Conservation (phyloP, 2,329 filamentous ascomycete genomes). For the Sarocladiaceae sp. region DNA sequence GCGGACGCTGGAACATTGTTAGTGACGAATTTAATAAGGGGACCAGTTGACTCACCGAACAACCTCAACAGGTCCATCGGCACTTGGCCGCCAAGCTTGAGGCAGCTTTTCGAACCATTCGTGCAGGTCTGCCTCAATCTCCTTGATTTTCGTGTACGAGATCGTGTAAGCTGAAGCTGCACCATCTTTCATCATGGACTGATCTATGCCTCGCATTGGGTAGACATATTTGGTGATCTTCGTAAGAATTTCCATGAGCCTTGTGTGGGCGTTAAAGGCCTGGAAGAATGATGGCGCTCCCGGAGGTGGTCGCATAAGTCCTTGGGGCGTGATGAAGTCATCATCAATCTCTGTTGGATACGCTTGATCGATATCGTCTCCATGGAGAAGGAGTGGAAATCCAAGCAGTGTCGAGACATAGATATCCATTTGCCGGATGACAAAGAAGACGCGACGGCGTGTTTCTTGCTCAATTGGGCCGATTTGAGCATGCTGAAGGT, state of each 20-base stretch:
- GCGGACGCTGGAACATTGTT: constrained; percentile 45
- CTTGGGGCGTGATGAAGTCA: constrained; percentile 58
- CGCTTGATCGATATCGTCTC: constrained; percentile 64
- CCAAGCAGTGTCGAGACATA: constrained; percentile 65
- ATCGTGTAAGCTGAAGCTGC: constrained; percentile 53
- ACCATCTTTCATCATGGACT: constrained; percentile 37
- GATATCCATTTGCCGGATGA: constrained; percentile 66
- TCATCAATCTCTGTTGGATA: constrained; percentile 63
- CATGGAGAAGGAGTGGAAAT: constrained; percentile 58
- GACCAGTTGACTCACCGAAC: constrained; percentile 56
- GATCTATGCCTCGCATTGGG: constrained; percentile 53
- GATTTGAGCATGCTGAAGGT: constrained; percentile 60
- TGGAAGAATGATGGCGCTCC: constrained; percentile 57
- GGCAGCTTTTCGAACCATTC: constrained; percentile 66
- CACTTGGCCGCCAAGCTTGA: constrained; percentile 71
- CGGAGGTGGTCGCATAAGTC: constrained; percentile 49
- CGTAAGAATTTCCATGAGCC: constrained; percentile 58
- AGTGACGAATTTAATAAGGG: neutral
- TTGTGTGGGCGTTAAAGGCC: constrained; percentile 63
- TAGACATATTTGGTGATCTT: constrained; percentile 65
- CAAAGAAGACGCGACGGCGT: constrained; percentile 62
- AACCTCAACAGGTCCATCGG: constrained; percentile 69
- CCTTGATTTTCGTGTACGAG: constrained; percentile 58
- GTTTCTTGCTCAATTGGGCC: constrained; percentile 60
- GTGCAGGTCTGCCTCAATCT: constrained; percentile 60